These are phyloP conservation scores for Hymenoscyphus infarciens DNA, from an alignment of 2,329 filamentous ascomycete genomes.

Conservation along the genomic window DNA sequence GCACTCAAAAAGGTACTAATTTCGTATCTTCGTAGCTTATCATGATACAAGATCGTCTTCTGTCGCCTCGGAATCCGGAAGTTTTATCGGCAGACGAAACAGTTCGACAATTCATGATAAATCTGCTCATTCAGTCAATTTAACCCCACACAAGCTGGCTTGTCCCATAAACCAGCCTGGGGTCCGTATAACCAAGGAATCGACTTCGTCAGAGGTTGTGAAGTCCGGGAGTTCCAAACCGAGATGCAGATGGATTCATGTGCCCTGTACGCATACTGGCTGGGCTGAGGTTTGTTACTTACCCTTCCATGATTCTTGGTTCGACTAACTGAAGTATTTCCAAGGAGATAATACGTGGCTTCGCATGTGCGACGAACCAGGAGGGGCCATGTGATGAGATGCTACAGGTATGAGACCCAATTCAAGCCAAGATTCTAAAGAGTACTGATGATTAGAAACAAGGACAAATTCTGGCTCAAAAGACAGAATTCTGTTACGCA, in stretches of 20 bases:
- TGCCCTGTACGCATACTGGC: not conserved
- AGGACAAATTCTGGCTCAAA: slow-evolving; percentile 2
- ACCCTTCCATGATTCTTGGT: not conserved
- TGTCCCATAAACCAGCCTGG: not conserved
- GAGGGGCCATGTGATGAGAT: not conserved
- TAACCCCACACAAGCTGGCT: not conserved
- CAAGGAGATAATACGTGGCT: not conserved
- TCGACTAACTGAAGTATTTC: not conserved
- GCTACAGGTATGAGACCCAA: not conserved
- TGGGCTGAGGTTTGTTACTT: not conserved
- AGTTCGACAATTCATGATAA: not conserved
- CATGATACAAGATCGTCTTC: not conserved
- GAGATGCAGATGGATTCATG: not conserved
- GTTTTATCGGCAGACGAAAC: not conserved
- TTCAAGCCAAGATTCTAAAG: not conserved
- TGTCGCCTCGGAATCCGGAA: not conserved
- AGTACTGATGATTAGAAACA: not conserved
- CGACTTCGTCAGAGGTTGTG: not conserved
- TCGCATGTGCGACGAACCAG: not conserved
- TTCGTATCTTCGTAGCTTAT: not conserved
- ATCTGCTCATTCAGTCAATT: not conserved
- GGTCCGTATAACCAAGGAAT: not conserved
- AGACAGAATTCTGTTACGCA: not conserved
- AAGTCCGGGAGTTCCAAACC: not conserved
- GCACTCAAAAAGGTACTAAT: not conserved